Evolutionary conservation across 306 rosid species (phyloP), one percentile per base, ranked within the genome.

Genomic region (Datisca glomerata): DNA sequence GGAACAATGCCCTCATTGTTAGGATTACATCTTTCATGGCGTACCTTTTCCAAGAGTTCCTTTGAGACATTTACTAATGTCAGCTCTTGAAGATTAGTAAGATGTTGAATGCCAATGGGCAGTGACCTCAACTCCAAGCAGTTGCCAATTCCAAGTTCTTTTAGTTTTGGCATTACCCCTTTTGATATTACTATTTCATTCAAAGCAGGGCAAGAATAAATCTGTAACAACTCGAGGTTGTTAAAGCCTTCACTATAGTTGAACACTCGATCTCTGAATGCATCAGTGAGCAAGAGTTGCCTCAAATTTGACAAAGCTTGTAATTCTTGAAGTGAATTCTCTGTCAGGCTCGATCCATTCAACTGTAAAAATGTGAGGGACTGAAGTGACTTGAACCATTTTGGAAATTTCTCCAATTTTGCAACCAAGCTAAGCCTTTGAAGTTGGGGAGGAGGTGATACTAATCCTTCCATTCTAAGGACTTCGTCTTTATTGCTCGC

Each of bases 61-160:
- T n/a, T n/a, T n/a, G n/a, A n/a, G n/a, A n/a, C n/a, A n/a, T n/a
- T n/a, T n/a, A n/a, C n/a, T n/a, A n/a, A n/a, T n/a, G n/a, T n/a
- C n/a, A n/a, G n/a, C n/a, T n/a, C 12, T 22, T 22, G 18, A 5
- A 48, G 49, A 6, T 6, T 18, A 2, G 27, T 9, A 17, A 37
- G 57, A 29, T 49, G 13, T 14, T 59, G 50, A 42, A 41, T 17
- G 13, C 65, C 65, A 1, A 12, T 15, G n/a, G 57, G 65, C 27
- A 59, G 8, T 23, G 18, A 17, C 31, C 6, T 59, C 33, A 49
- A 43, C 12, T 49, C 23, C 15, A 31, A 31, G 29, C 49, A 40
- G 0, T 18, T n/a, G 0, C 4, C 8, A 21, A 59, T 17, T 0
- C 3, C 0, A 1, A 59, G 14, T 8, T 2, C 5, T 12, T 10